Evolutionary conservation across 176 grass and related monocot species (phyloP).

Genomic region (Calamus simplicifolius): DNA sequence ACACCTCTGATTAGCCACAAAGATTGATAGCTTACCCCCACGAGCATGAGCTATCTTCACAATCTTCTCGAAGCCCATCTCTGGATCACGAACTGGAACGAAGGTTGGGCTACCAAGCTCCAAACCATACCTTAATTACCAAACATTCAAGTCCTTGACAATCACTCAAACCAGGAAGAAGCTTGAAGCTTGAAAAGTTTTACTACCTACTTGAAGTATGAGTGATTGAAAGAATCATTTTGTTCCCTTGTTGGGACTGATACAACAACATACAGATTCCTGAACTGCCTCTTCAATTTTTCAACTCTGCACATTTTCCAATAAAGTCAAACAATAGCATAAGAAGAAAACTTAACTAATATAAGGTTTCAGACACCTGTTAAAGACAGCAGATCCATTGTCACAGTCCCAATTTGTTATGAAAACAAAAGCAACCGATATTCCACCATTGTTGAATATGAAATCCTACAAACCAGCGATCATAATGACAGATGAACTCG

Average conservation of each 20-base stretch:
- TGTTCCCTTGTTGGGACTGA: slow-evolving; percentile 52
- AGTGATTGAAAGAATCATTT: slow-evolving; percentile 62
- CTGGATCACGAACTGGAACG: slow-evolving; percentile 49
- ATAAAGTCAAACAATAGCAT: background rate
- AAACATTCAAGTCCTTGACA: background rate
- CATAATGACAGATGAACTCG: background rate
- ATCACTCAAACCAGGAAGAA: slow-evolving; percentile 1
- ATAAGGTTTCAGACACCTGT: slow-evolving; percentile 21
- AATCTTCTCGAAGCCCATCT: slow-evolving; percentile 90
- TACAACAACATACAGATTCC: slow-evolving; percentile 59
- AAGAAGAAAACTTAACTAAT: background rate
- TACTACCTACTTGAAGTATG: slow-evolving; percentile 53
- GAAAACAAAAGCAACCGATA: slow-evolving; percentile 74
- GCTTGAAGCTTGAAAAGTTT: background rate
- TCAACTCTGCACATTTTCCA: slow-evolving; percentile 35
- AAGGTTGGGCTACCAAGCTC: slow-evolving; percentile 70
- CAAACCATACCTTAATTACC: slow-evolving; percentile 46
- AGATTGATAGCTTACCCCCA: slow-evolving; percentile 44
- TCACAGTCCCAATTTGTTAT: slow-evolving; percentile 49
- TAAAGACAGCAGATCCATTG: slow-evolving; percentile 42
- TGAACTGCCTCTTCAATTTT: slow-evolving; percentile 69
- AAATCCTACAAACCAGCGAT: slow-evolving; percentile 42
- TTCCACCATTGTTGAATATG: slow-evolving; percentile 64
- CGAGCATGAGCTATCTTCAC: slow-evolving; percentile 80
- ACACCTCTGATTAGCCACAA: slow-evolving; percentile 2